phyloP scores from a whole-genome alignment of 73 alveolate genomes.

The Tetrahymena borealis region DNA sequence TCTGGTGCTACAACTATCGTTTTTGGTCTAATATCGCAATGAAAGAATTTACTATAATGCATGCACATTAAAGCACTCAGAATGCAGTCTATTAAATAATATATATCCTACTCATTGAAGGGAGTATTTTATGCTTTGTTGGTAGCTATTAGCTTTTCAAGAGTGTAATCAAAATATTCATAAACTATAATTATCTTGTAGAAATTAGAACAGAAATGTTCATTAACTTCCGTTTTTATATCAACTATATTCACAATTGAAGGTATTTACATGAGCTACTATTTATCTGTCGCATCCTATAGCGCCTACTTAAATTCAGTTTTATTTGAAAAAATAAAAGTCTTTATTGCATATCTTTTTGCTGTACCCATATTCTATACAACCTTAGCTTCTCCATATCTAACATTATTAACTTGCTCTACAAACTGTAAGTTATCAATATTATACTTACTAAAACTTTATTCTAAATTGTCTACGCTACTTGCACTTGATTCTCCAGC shows the following conservation, averaged over 20 bases:
- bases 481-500: neutral
- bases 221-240: neutral
- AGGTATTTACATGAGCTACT: neutral
- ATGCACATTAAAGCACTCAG: neutral
- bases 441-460: neutral
- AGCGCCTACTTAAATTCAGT: neutral
- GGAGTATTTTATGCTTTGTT: neutral
- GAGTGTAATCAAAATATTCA: neutral
- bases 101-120: neutral
- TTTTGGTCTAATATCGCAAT: neutral
- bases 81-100: neutral
- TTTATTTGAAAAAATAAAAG: neutral
- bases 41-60: neutral
- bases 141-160: neutral
- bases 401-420: neutral
- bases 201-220: neutral
- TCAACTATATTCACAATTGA: neutral
- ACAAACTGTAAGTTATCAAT: neutral
- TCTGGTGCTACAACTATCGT: neutral
- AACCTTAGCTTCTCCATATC: neutral
- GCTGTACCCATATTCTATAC: neutral
- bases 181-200: neutral
- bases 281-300: neutral
- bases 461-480: neutral
- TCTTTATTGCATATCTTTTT: neutral